Evolutionary conservation across 805 yeast species (phyloP).

Genomic region (Pichia deserticola): DNA sequence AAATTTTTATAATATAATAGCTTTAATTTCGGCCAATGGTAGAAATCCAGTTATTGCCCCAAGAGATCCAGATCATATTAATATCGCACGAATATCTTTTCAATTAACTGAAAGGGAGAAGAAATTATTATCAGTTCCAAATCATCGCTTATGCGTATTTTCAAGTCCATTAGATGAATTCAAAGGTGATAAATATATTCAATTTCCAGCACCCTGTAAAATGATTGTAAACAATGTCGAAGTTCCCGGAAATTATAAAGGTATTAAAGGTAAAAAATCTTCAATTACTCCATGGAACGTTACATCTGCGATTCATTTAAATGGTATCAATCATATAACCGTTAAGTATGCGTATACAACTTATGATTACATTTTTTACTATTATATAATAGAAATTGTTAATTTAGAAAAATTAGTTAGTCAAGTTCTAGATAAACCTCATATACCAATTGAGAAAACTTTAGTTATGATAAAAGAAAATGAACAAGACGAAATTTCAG

Average conservation of each 20-base stretch:
- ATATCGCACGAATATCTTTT: constrained; percentile 28
- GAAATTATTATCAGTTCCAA: constrained; percentile 26
- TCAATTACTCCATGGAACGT: constrained; percentile 79
- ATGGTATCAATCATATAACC: constrained; percentile 35
- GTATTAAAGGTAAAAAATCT: constrained; percentile 69
- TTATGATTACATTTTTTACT: constrained; percentile 39
- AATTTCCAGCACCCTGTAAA: constrained; percentile 69
- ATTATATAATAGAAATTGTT: constrained; percentile 50
- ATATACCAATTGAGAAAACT: constrained; percentile 41
- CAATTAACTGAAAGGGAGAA: constrained; percentile 37
- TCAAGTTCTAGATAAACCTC: constrained; percentile 38
- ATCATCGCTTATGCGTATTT: constrained; percentile 41
- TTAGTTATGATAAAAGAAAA: constrained; percentile 29
- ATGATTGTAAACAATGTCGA: constrained; percentile 48
- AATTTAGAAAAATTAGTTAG: constrained; percentile 36
- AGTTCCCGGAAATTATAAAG: constrained; percentile 53
- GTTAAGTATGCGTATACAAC: constrained; percentile 50
- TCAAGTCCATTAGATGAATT: constrained; percentile 39
- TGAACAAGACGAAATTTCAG: constrained; percentile 47
- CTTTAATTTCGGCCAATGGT: not conserved
- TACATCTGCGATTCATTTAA: constrained; percentile 38
- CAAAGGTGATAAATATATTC: constrained; percentile 29
- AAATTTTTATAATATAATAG: not conserved
- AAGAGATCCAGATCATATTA: not conserved
- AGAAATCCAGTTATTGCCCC: not conserved